phyloP scores from a whole-genome alignment of 306 rosid genomes.

The Begonia masoniana region DNA sequence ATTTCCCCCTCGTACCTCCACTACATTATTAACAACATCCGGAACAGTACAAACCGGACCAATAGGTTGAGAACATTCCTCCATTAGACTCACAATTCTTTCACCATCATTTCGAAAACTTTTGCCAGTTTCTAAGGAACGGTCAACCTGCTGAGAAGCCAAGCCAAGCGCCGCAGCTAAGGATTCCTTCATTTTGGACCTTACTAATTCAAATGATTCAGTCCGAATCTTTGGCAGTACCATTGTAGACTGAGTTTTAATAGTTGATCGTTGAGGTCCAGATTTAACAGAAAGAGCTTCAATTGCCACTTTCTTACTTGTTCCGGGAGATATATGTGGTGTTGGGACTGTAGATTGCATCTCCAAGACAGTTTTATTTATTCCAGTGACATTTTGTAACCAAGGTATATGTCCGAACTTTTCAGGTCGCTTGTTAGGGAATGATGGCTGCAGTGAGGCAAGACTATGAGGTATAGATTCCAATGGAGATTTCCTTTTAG shows the following conservation, averaged over 20 bases:
- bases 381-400: conserved; percentile 47
- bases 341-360: conserved; percentile 25
- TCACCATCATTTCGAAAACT: conserved; percentile 21
- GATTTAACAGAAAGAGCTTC: conserved; percentile 42
- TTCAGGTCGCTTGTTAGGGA: conserved; percentile 43
- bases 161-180: conserved; percentile 64
- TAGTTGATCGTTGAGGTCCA: conserved; percentile 42
- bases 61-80: conserved; percentile 20
- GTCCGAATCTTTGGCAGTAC: conserved; percentile 32
- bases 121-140: conserved; percentile 10
- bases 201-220: conserved; percentile 67
- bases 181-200: conserved; percentile 97
- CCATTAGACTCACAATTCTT: conserved; percentile 13
- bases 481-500: conserved; percentile 54
- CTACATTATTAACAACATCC: conserved; percentile 21
- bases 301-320: conserved; percentile 43
- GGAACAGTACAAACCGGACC: conserved; percentile 15
- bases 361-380: conserved; percentile 28
- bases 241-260: conserved; percentile 36
- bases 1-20: conserved; percentile 15
- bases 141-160: conserved; percentile 42
- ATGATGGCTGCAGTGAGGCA: conserved; percentile 13
- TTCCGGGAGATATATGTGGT: conserved; percentile 16
- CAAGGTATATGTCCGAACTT: conserved; percentile 55
- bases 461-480: conserved; percentile 26